These are phyloP conservation scores for Penicillium tannophilum DNA, from an alignment of 495 filamentous ascomycete species.

Conservation along the genomic window DNA sequence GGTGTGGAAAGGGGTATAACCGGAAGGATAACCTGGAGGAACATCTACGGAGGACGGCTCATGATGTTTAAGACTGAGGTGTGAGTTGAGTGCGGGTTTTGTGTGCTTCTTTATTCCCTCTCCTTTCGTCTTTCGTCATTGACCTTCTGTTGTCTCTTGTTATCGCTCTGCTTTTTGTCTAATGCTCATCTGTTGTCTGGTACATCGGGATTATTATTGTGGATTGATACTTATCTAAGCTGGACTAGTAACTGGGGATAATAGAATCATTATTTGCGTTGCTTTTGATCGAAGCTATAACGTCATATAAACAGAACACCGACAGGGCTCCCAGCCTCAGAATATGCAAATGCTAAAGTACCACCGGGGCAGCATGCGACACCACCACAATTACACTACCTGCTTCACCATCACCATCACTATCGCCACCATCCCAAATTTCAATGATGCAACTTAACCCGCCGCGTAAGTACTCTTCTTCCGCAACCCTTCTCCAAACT, in stretches of 20 bases:
- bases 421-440: no score
- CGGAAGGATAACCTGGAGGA: conserved; percentile 5
- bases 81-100: not conserved
- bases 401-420: no score
- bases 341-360: not conserved
- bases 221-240: not conserved
- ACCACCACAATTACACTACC: no score
- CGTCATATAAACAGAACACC: not conserved
- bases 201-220: not conserved
- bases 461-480: conserved; percentile 69
- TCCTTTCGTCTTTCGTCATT: not conserved
- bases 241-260: not conserved
- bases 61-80: not conserved
- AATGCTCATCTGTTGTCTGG: not conserved
- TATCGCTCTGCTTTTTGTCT: not conserved
- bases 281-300: not conserved
- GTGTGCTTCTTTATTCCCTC: not conserved
- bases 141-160: not conserved
- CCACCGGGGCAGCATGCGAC: not conserved
- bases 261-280: not conserved
- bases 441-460: conserved; percentile 33
- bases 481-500: conserved; percentile 56
- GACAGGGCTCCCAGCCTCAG: not conserved
- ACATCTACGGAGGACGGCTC: not conserved
- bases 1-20: conserved; percentile 1